phyloP scores from a whole-genome alignment of 495 filamentous ascomycete species.

The Penicillium antarcticum region DNA sequence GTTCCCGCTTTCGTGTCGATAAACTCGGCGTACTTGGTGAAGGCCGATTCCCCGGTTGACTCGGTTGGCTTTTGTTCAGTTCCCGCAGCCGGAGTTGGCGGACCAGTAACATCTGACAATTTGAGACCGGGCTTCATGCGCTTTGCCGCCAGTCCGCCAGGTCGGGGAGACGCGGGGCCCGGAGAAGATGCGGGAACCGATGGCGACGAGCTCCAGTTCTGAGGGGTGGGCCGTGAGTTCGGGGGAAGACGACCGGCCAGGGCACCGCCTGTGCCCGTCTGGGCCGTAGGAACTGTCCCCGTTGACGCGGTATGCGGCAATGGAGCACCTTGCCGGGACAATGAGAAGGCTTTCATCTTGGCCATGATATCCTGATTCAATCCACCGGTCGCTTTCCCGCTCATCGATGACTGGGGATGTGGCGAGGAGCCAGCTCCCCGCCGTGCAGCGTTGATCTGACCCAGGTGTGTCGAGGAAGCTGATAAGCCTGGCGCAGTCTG shows the following conservation, averaged over 20 bases:
- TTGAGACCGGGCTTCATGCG: constrained; percentile 50
- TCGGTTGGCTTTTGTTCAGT: constrained; percentile 14
- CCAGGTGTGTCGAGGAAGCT: constrained; percentile 74
- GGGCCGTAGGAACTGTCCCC: constrained; percentile 29
- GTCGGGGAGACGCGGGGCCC: constrained; percentile 35
- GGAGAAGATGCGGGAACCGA: constrained; percentile 27
- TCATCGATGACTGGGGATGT: constrained; percentile 50
- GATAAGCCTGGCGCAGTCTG: constrained; percentile 50
- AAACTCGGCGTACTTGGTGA: constrained; percentile 89
- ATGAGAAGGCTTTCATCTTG: constrained; percentile 74
- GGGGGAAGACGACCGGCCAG: constrained; percentile 40
- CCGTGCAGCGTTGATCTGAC: constrained; percentile 76
- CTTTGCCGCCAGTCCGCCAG: constrained; percentile 51
- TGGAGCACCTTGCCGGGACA: constrained; percentile 58
- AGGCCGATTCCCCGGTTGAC: constrained; percentile 54
- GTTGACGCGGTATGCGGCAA: constrained; percentile 34
- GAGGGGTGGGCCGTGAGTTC: constrained; percentile 33
- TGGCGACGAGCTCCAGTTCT: constrained; percentile 53
- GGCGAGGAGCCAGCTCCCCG: constrained; percentile 45
- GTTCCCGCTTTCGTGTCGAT: constrained; percentile 90
- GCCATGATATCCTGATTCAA: constrained; percentile 79
- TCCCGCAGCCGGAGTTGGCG: constrained; percentile 22
- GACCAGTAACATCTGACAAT: constrained; percentile 46
- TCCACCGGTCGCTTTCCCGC: constrained; percentile 49
- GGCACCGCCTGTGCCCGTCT: constrained; percentile 27